Evolutionary conservation across 2,329 filamentous ascomycete species (phyloP), one percentile per base, ranked within the genome.

Genomic region (Elsinoe australis): DNA sequence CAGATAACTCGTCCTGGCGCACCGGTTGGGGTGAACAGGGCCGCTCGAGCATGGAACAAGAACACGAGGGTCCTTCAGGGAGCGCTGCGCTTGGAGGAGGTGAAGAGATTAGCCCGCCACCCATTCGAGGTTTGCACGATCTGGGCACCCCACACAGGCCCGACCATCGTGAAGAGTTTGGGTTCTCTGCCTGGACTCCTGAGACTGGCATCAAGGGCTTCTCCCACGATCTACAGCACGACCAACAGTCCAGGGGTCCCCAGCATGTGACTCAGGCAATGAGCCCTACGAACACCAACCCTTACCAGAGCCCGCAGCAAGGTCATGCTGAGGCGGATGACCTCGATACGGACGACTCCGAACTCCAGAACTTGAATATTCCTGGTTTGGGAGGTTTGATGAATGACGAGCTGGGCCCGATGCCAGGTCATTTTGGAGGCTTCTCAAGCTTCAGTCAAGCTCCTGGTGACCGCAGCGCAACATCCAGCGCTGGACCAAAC

Each of bases 231-330:
- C 70, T 74, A 53, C 73, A 74, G 42, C 72, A 79, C 39, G 73
- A n/a, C n/a, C n/a, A 77, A 26, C 75, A 79, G 47, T 69, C 72
- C 34, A 73, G 78, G 51, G 71, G 74, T 33, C 72, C 71, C 7
- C 67, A 70, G 45, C 65, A 68, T 49, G 64, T 61, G 19, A 60
- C 82, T 54, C 85, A 87, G 51, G 83, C 85, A 0, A 78, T 87
- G 60, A 96, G 90, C 62, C 92, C 92, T 8, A 92, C 89, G 0
- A 87, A 94, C 59, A 96, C 92, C 2, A 98, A 98, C 61, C 92
- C 92, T 1, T 98, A 92, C 62, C 86, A 89, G 54, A 96, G 90
- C 63, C 92, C 92, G 2, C 80, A 85, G 5, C 85, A 83, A 29
- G 84, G 88, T 19, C 80, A 80, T 35, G 71, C 71, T 4, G 80